Evolutionary conservation across 306 rosid genomes (phyloP).

Genomic region (Betula pendula): DNA sequence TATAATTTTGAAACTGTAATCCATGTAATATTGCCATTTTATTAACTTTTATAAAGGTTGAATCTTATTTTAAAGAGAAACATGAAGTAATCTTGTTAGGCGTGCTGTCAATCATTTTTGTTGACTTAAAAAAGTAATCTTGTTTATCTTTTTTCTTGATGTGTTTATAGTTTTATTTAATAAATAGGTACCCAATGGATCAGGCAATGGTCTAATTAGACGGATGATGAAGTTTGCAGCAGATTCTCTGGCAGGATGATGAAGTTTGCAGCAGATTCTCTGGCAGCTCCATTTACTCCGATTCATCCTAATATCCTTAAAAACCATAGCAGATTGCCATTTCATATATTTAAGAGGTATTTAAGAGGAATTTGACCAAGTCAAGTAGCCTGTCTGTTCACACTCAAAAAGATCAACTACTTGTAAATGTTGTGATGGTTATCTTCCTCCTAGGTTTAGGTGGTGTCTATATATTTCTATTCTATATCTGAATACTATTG

Average conservation of each 20-base stretch:
- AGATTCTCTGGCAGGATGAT: too few relatives aligned
- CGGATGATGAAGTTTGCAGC: constrained; percentile 63
- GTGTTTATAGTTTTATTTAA: constrained; percentile 25
- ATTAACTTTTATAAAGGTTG: not conserved
- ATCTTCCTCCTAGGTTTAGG: constrained; percentile 94
- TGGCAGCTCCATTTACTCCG: constrained; percentile 49
- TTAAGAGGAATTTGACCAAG: constrained; percentile 25
- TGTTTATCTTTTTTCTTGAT: not conserved
- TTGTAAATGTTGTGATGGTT: constrained; percentile 57
- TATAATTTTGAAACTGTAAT: not conserved
- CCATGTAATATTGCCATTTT: not conserved
- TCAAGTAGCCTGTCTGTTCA: constrained; percentile 33
- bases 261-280: too few relatives aligned
- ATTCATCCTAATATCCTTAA: constrained; percentile 34
- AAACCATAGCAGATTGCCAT: constrained; percentile 44
- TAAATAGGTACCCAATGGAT: constrained; percentile 41
- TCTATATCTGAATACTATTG: not conserved
- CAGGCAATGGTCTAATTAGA: constrained; percentile 39
- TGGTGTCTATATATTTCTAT: constrained; percentile 13
- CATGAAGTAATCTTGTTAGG: not conserved
- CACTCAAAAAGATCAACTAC: constrained; percentile 25
- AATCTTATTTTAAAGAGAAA: not conserved
- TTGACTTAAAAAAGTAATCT: not conserved
- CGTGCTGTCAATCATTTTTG: not conserved
- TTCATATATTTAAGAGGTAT: too few relatives aligned